Evolutionary conservation across 2,329 filamentous ascomycete genomes (phyloP).

Genomic region (Neofusicoccum sp.): DNA sequence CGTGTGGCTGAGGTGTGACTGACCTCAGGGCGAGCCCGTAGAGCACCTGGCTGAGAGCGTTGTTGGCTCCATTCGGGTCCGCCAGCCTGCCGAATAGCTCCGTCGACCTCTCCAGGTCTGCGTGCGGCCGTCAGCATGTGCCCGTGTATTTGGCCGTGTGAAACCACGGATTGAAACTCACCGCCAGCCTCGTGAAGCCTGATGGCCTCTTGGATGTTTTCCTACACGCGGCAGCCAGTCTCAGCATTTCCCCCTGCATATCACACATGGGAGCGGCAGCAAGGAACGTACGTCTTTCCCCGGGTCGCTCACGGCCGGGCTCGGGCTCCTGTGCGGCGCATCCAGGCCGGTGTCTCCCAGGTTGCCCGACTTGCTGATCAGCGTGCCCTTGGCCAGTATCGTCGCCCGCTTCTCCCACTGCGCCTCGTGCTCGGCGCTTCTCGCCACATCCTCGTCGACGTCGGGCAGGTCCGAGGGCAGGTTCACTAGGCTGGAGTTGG

Average conservation of each 20-base stretch:
- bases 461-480: slow-evolving; percentile 80
- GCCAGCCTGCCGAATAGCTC: slow-evolving; percentile 81
- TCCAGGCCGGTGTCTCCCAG: slow-evolving; percentile 2
- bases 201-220: slow-evolving; percentile 93
- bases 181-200: slow-evolving; percentile 81
- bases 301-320: slow-evolving; percentile 40
- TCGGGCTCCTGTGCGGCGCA: slow-evolving; percentile 30
- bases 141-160: slow-evolving; percentile 5
- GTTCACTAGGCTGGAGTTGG: slow-evolving; percentile 66
- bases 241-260: slow-evolving; percentile 4
- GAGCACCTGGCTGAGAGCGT: slow-evolving; percentile 91
- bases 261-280: background rate
- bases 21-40: slow-evolving; percentile 89
- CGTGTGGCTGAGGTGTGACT: slow-evolving; percentile 36
- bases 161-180: slow-evolving; percentile 31
- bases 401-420: slow-evolving; percentile 94
- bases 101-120: slow-evolving; percentile 77
- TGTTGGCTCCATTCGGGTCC: slow-evolving; percentile 81
- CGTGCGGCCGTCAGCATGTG: slow-evolving; percentile 24
- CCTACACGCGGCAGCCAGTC: slow-evolving; percentile 27
- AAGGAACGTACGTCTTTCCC: slow-evolving; percentile 41
- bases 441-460: slow-evolving; percentile 55
- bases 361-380: slow-evolving; percentile 36
- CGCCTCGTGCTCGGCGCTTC: slow-evolving; percentile 53
- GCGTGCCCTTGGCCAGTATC: slow-evolving; percentile 69